Percentiles rank a stretch among this genome's conserved stretches.
These are phyloP conservation scores for Insectozyma bohioensis DNA, from an alignment of 1,139 yeast species.

Conservation along the genomic window DNA sequence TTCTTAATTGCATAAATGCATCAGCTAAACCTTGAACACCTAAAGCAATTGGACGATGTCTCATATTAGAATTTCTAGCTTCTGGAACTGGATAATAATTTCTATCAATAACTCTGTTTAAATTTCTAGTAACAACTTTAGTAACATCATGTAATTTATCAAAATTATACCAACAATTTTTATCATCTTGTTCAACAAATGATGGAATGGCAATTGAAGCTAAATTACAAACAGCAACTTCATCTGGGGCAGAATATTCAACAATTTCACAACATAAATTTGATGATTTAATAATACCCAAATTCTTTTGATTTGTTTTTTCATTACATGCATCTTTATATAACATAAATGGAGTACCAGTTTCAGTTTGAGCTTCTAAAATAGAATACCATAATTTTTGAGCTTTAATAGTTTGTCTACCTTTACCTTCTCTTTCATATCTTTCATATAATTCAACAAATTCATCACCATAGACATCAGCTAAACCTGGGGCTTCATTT, in stretches of 20 bases:
- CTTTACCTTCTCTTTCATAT: slow-evolving; percentile 73
- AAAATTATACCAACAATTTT: slow-evolving; percentile 48
- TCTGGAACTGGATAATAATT: slow-evolving; percentile 56
- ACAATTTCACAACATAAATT: slow-evolving; percentile 90
- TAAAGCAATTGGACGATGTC: slow-evolving; percentile 60
- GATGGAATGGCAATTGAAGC: slow-evolving; percentile 86
- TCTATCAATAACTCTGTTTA: slow-evolving; percentile 57
- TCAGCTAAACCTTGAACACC: slow-evolving; percentile 69
- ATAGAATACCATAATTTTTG: slow-evolving; percentile 88
- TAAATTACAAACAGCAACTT: slow-evolving; percentile 88
- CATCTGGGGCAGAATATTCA: slow-evolving; percentile 84
- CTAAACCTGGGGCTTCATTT: slow-evolving; percentile 80
- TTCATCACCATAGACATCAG: slow-evolving; percentile 80
- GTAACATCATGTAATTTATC: slow-evolving; percentile 54
- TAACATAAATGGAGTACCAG: slow-evolving; percentile 90
- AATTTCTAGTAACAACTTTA: slow-evolving; percentile 54
- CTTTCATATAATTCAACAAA: slow-evolving; percentile 67
- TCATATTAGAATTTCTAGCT: slow-evolving; percentile 52
- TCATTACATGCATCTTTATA: slow-evolving; percentile 86
- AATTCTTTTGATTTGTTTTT: slow-evolving; percentile 82
- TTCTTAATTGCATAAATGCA: slow-evolving; percentile 53
- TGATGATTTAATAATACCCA: slow-evolving; percentile 85
- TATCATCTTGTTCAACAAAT: slow-evolving; percentile 48
- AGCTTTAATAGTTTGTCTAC: slow-evolving; percentile 72
- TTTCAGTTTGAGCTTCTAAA: slow-evolving; percentile 86